These are phyloP conservation scores for Phytophthora ramorum DNA, from an alignment of 352 stramenopile species.

Conservation along the genomic window DNA sequence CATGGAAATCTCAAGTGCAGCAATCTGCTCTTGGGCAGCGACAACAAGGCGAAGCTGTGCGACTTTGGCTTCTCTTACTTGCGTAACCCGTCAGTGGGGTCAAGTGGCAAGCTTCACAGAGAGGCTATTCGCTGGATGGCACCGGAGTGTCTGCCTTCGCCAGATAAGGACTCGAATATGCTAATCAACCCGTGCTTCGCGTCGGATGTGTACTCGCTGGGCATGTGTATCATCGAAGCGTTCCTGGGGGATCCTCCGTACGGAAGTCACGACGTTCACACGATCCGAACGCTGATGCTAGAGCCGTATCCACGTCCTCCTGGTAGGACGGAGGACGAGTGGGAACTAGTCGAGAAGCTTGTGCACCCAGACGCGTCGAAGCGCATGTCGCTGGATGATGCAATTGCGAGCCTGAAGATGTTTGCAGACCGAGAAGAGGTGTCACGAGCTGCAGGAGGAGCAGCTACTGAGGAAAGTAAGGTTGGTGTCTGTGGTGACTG, in stretches of 20 bases:
- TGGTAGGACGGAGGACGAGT: conserved; percentile 25
- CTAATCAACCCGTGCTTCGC: conserved; percentile 7
- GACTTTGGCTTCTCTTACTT: neutral
- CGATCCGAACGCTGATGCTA: conserved; percentile 10
- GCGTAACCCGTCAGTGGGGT: neutral
- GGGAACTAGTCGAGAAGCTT: conserved; percentile 17
- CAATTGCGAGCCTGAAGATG: conserved; percentile 14
- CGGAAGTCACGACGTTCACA: conserved; percentile 2
- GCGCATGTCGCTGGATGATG: conserved; percentile 15
- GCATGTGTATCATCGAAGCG: conserved; percentile 17
- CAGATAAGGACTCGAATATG: neutral
- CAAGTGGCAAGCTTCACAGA: neutral
- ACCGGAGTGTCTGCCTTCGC: conserved; percentile 4
- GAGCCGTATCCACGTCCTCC: conserved; percentile 16
- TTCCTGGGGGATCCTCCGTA: conserved; percentile 6
- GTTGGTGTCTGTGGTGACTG: conserved; percentile 12
- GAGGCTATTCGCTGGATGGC: conserved; percentile 10
- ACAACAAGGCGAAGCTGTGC: neutral
- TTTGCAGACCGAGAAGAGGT: conserved; percentile 21
- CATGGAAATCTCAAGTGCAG: conserved; percentile 3
- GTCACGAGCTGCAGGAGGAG: neutral
- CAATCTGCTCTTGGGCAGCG: neutral
- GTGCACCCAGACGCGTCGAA: conserved; percentile 9
- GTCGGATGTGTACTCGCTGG: conserved; percentile 13
- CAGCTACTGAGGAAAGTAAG: neutral